These are phyloP conservation scores for Talaromyces albobiverticillius DNA, from an alignment of 2,329 filamentous ascomycete species.

Conservation along the genomic window DNA sequence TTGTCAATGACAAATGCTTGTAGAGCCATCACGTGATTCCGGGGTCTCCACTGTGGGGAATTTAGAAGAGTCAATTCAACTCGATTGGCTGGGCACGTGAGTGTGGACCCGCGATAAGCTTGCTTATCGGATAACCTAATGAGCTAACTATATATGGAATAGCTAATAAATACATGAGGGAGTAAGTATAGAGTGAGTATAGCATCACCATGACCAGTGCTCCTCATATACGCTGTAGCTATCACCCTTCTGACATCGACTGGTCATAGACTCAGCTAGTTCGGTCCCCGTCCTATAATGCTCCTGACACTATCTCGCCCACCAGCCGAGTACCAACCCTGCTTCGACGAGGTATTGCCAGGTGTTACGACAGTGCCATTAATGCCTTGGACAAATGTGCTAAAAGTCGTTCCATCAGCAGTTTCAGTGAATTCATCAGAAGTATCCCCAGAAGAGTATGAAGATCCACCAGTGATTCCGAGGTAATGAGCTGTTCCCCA, in stretches of 20 bases:
- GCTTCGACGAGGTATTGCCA: conserved; percentile 10
- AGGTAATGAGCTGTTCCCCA: conserved; percentile 28
- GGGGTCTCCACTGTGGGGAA: neutral
- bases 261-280: conserved; percentile 9
- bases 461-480: conserved; percentile 19
- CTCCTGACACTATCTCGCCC: conserved; percentile 28
- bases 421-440: conserved; percentile 25
- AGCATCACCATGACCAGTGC: too few relatives aligned
- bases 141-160: neutral
- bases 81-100: neutral
- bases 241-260: neutral
- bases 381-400: conserved; percentile 22
- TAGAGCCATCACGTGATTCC: conserved; percentile 4
- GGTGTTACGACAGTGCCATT: conserved; percentile 26
- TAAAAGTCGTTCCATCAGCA: conserved; percentile 21
- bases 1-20: neutral
- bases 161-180: too few relatives aligned
- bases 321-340: conserved; percentile 6
- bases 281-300: conserved; percentile 32
- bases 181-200: too few relatives aligned
- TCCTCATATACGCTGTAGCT: too few relatives aligned
- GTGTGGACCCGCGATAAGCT: neutral
- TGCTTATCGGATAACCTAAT: neutral
- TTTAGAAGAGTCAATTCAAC: neutral
- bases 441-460: conserved; percentile 29